phyloP scores from a whole-genome alignment of 257 asterid genomes.

The Solanum piurae region DNA sequence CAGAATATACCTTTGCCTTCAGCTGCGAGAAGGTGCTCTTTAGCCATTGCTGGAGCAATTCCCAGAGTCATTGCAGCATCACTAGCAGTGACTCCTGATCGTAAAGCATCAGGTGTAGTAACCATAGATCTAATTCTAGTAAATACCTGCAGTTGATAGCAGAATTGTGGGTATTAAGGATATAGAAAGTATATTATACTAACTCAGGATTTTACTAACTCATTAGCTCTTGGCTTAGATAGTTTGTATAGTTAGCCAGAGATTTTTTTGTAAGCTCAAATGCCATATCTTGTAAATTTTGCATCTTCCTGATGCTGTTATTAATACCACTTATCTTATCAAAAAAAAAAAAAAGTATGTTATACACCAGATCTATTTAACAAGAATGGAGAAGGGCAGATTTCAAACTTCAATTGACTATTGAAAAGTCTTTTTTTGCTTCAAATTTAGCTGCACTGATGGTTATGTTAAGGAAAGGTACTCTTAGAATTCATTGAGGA shows the following conservation, averaged over 20 bases:
- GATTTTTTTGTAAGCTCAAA: no score
- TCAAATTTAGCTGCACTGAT: not conserved
- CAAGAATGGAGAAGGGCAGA: not conserved
- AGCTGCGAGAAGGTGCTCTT: conserved; percentile 93
- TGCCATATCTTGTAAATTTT: no score
- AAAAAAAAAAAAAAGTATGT: no score
- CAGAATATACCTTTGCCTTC: conserved; percentile 67
- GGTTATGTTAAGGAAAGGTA: not conserved
- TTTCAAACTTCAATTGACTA: not conserved
- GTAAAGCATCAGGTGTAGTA: conserved; percentile 54
- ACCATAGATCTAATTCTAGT: conserved; percentile 61
- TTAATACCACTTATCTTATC: no score
- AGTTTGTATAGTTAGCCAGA: no score
- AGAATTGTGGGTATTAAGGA: not conserved
- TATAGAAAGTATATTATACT: not conserved
- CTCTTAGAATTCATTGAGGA: not conserved
- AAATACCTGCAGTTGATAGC: conserved; percentile 40
- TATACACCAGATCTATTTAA: not conserved
- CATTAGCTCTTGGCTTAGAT: no score
- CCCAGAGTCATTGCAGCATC: conserved; percentile 96
- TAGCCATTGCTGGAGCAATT: conserved; percentile 96
- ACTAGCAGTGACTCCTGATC: conserved; percentile 70
- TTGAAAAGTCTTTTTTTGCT: not conserved
- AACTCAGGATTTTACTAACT: no score
- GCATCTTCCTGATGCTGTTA: no score